These are phyloP conservation scores for Colletotrichum acutatum DNA, from an alignment of 2,329 filamentous ascomycete species.

Conservation along the genomic window DNA sequence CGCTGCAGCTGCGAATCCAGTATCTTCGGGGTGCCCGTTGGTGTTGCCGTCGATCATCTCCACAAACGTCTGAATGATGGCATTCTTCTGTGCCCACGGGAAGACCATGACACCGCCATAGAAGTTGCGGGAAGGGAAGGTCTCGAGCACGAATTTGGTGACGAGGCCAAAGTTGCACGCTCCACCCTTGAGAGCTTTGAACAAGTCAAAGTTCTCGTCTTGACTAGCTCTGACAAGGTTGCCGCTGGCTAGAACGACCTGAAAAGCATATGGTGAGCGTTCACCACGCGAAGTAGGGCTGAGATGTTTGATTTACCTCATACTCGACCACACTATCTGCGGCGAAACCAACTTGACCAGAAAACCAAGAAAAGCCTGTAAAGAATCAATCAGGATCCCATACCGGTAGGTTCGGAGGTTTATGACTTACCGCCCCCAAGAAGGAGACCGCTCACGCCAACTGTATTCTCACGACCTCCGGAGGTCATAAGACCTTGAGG, in stretches of 20 bases:
- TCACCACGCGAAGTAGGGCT: neutral
- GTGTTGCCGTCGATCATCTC: constrained; percentile 11
- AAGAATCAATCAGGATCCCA: too few relatives aligned
- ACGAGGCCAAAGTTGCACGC: constrained; percentile 55
- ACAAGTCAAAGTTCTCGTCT: constrained; percentile 36
- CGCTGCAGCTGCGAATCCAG: neutral
- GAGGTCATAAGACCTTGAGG: constrained; percentile 35
- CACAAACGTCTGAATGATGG: neutral
- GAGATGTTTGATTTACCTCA: neutral
- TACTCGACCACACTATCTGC: constrained; percentile 51
- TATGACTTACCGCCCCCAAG: constrained; percentile 41
- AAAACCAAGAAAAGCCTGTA: constrained; percentile 38
- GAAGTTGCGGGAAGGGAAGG: constrained; percentile 35
- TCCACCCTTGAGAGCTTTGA: constrained; percentile 34
- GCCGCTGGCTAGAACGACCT: constrained; percentile 56
- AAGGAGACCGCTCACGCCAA: constrained; percentile 42
- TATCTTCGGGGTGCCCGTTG: neutral
- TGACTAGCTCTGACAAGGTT: constrained; percentile 51
- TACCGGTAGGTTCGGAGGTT: too few relatives aligned
- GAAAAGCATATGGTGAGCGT: neutral
- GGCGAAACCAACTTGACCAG: constrained; percentile 39
- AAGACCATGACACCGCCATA: constrained; percentile 18
- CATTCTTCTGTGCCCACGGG: neutral
- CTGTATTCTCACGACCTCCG: constrained; percentile 38
- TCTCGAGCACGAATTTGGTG: constrained; percentile 45